Evolutionary conservation across 768 basidiomycete species (phyloP).

Genomic region (Tricholoma saponaceum): DNA sequence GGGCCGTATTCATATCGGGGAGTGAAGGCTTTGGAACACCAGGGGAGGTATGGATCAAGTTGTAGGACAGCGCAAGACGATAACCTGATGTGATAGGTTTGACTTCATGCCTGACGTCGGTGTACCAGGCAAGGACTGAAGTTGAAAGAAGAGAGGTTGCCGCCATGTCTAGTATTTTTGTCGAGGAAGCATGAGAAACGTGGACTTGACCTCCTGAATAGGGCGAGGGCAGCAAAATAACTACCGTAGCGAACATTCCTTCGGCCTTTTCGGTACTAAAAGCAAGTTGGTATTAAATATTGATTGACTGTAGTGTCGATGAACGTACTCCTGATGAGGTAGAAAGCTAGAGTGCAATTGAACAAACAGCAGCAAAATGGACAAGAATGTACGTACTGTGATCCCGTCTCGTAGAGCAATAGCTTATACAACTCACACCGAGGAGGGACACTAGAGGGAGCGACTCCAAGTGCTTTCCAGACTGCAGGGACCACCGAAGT

Average conservation of each 20-base stretch:
- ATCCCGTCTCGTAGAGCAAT: slow-evolving; percentile 43
- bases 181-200: slow-evolving; percentile 32
- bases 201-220: slow-evolving; percentile 44
- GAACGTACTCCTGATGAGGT: slow-evolving; percentile 42
- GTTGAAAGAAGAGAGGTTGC: slow-evolving; percentile 27
- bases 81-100: slow-evolving; percentile 46
- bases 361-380: not conserved
- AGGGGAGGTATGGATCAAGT: slow-evolving; percentile 39
- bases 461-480: slow-evolving; percentile 34
- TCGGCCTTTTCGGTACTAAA: slow-evolving; percentile 40
- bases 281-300: not conserved
- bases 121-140: slow-evolving; percentile 46
- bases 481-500: slow-evolving; percentile 23
- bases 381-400: slow-evolving; percentile 34
- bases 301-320: not conserved
- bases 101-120: slow-evolving; percentile 48
- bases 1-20: slow-evolving; percentile 18
- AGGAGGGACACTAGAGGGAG: slow-evolving; percentile 20
- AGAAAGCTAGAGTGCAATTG: slow-evolving; percentile 29
- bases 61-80: slow-evolving; percentile 47
- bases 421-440: slow-evolving; percentile 43
- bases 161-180: slow-evolving; percentile 33
- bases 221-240: slow-evolving; percentile 42
- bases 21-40: slow-evolving; percentile 23
- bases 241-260: slow-evolving; percentile 50